Evolutionary conservation across 1,284 basidiomycete species (phyloP), one percentile per base, ranked within the genome.

Genomic region (Ustilago sp.): DNA sequence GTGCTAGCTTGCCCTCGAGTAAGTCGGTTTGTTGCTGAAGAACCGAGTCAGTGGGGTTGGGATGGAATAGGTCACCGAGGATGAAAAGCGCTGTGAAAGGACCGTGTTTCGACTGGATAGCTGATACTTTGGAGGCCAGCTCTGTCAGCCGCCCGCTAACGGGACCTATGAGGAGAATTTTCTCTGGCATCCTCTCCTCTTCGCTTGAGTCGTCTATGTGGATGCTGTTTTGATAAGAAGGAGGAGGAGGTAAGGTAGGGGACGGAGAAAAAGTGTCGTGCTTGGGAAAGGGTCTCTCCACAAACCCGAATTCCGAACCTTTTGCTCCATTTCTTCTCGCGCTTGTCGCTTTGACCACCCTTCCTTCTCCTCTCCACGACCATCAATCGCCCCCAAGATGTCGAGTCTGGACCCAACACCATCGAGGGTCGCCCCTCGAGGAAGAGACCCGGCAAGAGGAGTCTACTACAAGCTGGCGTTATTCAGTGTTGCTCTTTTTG

Each of bases 81-180:
- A 94, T 92, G 51, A 99, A 89, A 19, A 93, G 91, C 41, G 94
- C 90, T 80, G 94, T 92, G 84, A 99, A 99, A 80, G 94, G 94
- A 63, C 95, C 95, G 87, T 98, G 93, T 86, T 98, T 98, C 65
- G 90, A 89, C 87, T 99, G 91, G 81, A 98, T 95, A 23, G 91
- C 89, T 59, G 90, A 91, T 75, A 97, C 90, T 88, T 97, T 98
- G 61, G 90, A 85, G 79, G 94, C 91, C 17, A 97, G 88, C 15
- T 91, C 90, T 47, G 88, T 87, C 78, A 98, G 90, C 0, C 90
- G 90, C 13, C 94, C 94, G n/a, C 89, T 88, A 13, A 93, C 91
- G 41, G 95, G 91, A 2, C 95, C 96, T 48, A 97, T 91, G 8
- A 93, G 92, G 61, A 98, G 89, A 78, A 94, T 95, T 58, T 66